These are phyloP conservation scores for Candida jianshihensis DNA, from an alignment of 805 yeast species.

Conservation along the genomic window DNA sequence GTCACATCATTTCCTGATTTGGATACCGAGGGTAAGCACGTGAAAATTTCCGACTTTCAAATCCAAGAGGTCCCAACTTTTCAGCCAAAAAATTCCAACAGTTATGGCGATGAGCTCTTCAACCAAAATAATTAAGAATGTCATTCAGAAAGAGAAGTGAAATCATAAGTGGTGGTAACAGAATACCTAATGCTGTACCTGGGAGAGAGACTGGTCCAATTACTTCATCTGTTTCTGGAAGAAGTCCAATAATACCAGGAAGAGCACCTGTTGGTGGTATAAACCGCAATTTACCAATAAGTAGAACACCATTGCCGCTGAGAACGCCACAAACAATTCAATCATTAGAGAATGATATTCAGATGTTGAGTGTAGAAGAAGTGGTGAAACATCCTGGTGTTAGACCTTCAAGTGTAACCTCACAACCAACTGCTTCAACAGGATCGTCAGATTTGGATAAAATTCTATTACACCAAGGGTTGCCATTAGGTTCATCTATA, in stretches of 20 bases:
- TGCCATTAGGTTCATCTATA: slow-evolving; percentile 70
- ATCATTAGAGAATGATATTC: slow-evolving; percentile 4
- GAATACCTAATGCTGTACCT: slow-evolving; percentile 15
- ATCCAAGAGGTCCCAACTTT: too few relatives aligned
- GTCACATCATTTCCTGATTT: background rate
- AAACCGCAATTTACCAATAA: background rate
- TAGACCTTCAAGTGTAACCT: slow-evolving; percentile 66
- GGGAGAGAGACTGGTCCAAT: slow-evolving; percentile 11
- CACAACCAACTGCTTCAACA: slow-evolving; percentile 72
- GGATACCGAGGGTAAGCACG: background rate
- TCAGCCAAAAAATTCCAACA: too few relatives aligned
- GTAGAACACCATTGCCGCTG: slow-evolving; percentile 1
- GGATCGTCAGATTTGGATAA: slow-evolving; percentile 75
- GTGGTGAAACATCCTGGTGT: slow-evolving; percentile 41
- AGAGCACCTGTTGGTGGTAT: slow-evolving; percentile 3
- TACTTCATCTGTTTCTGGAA: too few relatives aligned
- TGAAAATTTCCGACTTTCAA: too few relatives aligned
- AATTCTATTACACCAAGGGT: slow-evolving; percentile 71
- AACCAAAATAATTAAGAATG: too few relatives aligned
- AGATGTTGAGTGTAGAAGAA: slow-evolving; percentile 8
- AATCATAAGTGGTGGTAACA: slow-evolving; percentile 22
- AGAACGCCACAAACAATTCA: slow-evolving; percentile 1
- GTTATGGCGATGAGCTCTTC: too few relatives aligned
- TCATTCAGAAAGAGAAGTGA: slow-evolving; percentile 57
- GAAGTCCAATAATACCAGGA: slow-evolving; percentile 8